A percentile compares a stretch with the other conserved stretches of the same genome.
These are phyloP conservation scores for Zasmidium citrigriseum DNA, from an alignment of 2,329 filamentous ascomycete genomes.

Conservation along the genomic window DNA sequence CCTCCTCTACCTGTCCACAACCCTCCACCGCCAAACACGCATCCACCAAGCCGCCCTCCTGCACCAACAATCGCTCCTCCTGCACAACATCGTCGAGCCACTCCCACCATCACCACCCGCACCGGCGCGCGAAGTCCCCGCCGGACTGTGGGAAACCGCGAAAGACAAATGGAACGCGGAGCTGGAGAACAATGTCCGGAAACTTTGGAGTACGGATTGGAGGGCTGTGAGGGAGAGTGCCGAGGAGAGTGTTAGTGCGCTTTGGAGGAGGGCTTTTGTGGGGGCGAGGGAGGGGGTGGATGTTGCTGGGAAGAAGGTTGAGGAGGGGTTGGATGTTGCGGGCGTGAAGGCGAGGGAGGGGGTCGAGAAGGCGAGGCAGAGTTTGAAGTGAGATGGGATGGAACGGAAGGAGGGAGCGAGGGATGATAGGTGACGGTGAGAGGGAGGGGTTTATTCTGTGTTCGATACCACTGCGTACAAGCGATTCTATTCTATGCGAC, in stretches of 20 bases:
- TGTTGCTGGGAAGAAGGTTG: constrained; percentile 2
- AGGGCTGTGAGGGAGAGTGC: constrained; percentile 39
- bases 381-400: not conserved
- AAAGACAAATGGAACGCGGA: constrained; percentile 54
- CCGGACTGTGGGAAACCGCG: constrained; percentile 47
- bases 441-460: no score
- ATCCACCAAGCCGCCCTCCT: constrained; percentile 47
- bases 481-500: no score
- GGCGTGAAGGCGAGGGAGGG: constrained; percentile 1
- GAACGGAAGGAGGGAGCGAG: no score
- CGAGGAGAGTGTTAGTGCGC: constrained; percentile 41
- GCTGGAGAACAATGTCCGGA: constrained; percentile 45
- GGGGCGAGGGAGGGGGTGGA: constrained; percentile 22
- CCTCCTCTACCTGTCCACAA: constrained; percentile 40
- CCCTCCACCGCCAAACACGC: constrained; percentile 50
- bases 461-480: no score
- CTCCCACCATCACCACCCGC: constrained; percentile 42
- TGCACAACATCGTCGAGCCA: constrained; percentile 48
- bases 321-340: not conserved
- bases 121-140: constrained; percentile 39
- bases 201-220: constrained; percentile 50
- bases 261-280: constrained; percentile 36
- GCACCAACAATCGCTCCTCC: constrained; percentile 47
- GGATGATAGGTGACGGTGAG: no score
- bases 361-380: constrained; percentile 1